Evolutionary conservation across 257 asterid genomes (phyloP), one percentile per base, ranked within the genome.

Genomic region (Thymus mandschuricus): DNA sequence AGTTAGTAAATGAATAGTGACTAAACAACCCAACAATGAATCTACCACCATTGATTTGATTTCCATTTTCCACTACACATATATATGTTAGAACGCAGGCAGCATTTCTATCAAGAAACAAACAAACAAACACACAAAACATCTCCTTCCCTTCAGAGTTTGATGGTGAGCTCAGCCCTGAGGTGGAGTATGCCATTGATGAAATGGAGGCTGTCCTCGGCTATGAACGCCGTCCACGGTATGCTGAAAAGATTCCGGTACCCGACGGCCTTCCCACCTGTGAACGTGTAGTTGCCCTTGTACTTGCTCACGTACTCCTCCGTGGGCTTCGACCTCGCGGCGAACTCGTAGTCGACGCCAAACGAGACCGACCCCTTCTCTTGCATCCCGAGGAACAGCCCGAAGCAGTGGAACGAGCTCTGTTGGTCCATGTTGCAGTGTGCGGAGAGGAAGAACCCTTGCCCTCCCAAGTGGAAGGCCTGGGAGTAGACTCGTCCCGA

Each of bases 361-460:
- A 92, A 89, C n/a, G 92, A 56, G 9, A 86, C 88, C 0, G 94
- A 89, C 5, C 98, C 96, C 83, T 89, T 87, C 64, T 89, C 96
- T 66, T 89, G 96, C 98, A 92, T 92, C 38, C 96, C 98, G 7
- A 92, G 82, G 75, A 92, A 92, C 52, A 92, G 96, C 31, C 97
- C 97, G 46, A 92, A 92, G 64, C 97, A 92, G 44, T 91, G 95
- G 61, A 80, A 86, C 65, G 92, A 78, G 82, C 89, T 85, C 66
- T 89, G 96, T 75, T 92, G 97, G 70, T 92, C 97, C 96, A 89
- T 82, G 86, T 89, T 92, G 88, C 97, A 92, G 58, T 89, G 97
- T 35, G 96, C 97, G 6, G 97, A 92, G 51, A 92, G 84, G 78
- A 92, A 89, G 80, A 92, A 92, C n/a, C 97, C 96, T 76, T 92